Percentiles rank a stretch among this genome's conserved stretches.
phyloP scores from a whole-genome alignment of 306 rosid species.

The Arachis hypogaea region DNA sequence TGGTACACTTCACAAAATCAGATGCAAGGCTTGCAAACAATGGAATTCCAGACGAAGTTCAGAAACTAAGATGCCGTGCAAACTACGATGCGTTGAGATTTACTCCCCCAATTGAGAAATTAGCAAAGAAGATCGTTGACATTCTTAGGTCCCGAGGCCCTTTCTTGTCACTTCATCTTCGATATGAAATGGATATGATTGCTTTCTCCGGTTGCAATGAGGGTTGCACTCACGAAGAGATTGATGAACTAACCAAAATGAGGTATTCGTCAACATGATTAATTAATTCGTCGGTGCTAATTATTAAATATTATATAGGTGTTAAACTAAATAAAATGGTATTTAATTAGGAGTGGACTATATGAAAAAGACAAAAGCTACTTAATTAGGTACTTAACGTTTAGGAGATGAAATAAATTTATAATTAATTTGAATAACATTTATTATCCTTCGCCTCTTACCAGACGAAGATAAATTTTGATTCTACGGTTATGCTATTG shows the following conservation, averaged over 20 bases:
- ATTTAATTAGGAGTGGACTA: no score
- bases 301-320: neutral
- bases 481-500: neutral
- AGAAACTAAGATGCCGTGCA: constrained; percentile 68
- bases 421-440: no score
- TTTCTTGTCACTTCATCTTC: constrained; percentile 76
- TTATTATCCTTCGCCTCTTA: neutral
- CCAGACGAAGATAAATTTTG: neutral
- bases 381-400: no score
- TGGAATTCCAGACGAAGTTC: constrained; percentile 67
- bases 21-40: constrained; percentile 82
- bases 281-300: no score
- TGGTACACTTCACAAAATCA: constrained; percentile 68
- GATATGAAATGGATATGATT: constrained; percentile 93
- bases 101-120: constrained; percentile 56
- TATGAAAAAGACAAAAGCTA: no score
- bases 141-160: constrained; percentile 72
- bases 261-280: constrained; percentile 42
- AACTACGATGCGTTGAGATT: constrained; percentile 71
- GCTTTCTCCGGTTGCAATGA: constrained; percentile 85
- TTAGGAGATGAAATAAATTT: no score
- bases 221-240: constrained; percentile 65
- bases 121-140: constrained; percentile 59
- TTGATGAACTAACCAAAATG: constrained; percentile 64
- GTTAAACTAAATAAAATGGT: no score